Evolutionary conservation across 768 basidiomycete species (phyloP), one percentile per base, ranked within the genome.

Genomic region (Lactarius quietus): DNA sequence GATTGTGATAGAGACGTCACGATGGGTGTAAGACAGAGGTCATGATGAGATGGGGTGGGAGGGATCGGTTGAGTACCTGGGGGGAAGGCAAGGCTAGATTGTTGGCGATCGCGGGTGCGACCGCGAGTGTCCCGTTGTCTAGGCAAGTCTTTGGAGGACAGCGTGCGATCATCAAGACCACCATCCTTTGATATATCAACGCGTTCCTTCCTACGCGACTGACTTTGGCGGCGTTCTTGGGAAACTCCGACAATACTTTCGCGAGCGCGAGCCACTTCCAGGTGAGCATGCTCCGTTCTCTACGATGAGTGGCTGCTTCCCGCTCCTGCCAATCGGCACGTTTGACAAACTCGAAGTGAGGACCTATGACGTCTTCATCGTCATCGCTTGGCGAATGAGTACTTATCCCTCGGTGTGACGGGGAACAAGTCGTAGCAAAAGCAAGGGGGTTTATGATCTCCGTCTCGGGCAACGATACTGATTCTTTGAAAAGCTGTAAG

Each of bases 251-350:
- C 71, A 2, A 71, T 64, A 67, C 74, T 78, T 54, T 88, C 87
- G 66, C 83, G 78, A n/a, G 83, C 82, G 71, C 78, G 79, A 20
- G 81, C 78, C 23, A 83, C 80, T 64, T 88, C 85, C 61, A 89
- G 26, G 79, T 80, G 23, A 85, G 84, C 39, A 81, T 78, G 72
- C 89, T 91, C 74, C 82, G 85, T 72, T 89, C 87, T 64, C 89
- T 79, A 63, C 89, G 80, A 57, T 86, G 78, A 23, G 86, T 88
- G 62, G 86, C 88, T 6, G 84, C 79, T 76, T 91, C 91, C 45
- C 88, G 84, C 74, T 90, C 90, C 1, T 88, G 89, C 92, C 92
- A 92, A 69, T 90, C 91, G 18, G 92, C 86, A 51, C 91, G 84
- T 73, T 90, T 92, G 55, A 92, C 89, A 70, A 91, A 92, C 78